Conservation (phyloP, 345 rosid genomes). For the Mangifera indica region DNA sequence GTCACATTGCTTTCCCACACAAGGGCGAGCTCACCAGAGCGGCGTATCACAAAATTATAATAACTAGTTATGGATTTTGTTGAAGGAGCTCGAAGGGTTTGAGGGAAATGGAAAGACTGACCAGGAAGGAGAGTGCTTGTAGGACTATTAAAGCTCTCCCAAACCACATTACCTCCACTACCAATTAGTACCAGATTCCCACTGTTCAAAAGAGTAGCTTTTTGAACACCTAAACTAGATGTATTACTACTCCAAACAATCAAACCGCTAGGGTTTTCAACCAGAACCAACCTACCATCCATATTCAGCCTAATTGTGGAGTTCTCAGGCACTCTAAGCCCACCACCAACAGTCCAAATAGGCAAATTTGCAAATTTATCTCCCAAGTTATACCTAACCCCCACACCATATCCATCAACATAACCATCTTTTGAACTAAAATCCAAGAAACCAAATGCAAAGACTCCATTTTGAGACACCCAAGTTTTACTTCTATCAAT, state of each 20-base stretch:
- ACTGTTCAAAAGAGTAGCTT: conserved; percentile 37
- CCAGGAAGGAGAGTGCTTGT: conserved; percentile 42
- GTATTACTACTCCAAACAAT: conserved; percentile 37
- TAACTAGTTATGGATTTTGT: conserved; percentile 35
- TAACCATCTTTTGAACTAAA: conserved; percentile 19
- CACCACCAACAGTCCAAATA: conserved; percentile 39
- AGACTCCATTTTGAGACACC: conserved; percentile 40
- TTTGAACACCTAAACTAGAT: conserved; percentile 34
- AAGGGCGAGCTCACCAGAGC: conserved; percentile 39
- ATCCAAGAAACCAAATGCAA: conserved; percentile 40
- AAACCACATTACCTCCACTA: conserved; percentile 26
- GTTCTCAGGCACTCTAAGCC: conserved; percentile 34
- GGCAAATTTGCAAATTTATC: conserved; percentile 34
- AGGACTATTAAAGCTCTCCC: conserved; percentile 40
- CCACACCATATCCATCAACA: conserved; percentile 33
- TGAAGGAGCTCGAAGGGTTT: conserved; percentile 36
- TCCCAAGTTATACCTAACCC: conserved; percentile 39
- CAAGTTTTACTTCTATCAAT: conserved; percentile 32
- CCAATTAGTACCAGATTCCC: conserved; percentile 40
- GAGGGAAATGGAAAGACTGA: conserved; percentile 39
- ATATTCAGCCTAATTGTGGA: conserved; percentile 36
- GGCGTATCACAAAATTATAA: conserved; percentile 30
- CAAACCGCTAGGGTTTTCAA: conserved; percentile 31
- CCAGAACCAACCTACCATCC: conserved; percentile 40
- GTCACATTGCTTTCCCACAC: conserved; percentile 44